Evolutionary conservation across 2,329 filamentous ascomycete genomes (phyloP).

Genomic region (Nemania abortiva): DNA sequence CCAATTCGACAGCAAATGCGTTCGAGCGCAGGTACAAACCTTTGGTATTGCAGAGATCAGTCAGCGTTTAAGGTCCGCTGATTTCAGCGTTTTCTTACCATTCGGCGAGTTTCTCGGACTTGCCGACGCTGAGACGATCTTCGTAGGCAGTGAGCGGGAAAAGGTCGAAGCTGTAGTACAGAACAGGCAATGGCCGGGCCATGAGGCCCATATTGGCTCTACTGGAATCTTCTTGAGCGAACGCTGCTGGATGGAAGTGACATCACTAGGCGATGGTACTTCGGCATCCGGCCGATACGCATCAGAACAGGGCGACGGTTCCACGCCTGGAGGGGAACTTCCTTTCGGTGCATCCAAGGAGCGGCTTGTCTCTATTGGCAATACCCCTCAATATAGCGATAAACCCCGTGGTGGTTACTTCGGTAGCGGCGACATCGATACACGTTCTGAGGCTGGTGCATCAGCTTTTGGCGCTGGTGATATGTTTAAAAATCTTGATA

Average conservation of each 20-base stretch:
- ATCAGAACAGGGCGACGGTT: constrained; percentile 72
- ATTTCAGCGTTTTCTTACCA: constrained; percentile 95
- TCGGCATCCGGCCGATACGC: constrained; percentile 66
- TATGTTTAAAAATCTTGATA: constrained; percentile 98
- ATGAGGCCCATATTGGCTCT: constrained; percentile 89
- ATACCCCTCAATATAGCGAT: constrained; percentile 76
- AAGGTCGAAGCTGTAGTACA: constrained; percentile 93
- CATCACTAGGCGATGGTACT: constrained; percentile 75
- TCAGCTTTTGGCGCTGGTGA: constrained; percentile 94
- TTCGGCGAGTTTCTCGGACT: constrained; percentile 96
- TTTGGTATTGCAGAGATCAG: constrained; percentile 98
- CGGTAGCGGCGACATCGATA: constrained; percentile 79
- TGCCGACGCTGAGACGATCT: constrained; percentile 82
- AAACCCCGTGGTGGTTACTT: constrained; percentile 85
- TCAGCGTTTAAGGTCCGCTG: constrained; percentile 88
- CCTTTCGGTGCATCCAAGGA: constrained; percentile 74
- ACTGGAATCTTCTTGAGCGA: constrained; percentile 97
- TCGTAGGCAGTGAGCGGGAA: constrained; percentile 92
- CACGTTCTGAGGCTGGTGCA: constrained; percentile 88
- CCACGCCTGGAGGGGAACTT: constrained; percentile 64
- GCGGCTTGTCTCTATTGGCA: constrained; percentile 63
- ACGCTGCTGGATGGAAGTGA: constrained; percentile 92
- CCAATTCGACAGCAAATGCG: constrained; percentile 98
- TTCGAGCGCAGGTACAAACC: constrained; percentile 92
- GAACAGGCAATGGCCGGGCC: constrained; percentile 90